These are phyloP conservation scores for Kluyveromyces marxianus DNA, from an alignment of 1,139 yeast genomes.

Conservation along the genomic window DNA sequence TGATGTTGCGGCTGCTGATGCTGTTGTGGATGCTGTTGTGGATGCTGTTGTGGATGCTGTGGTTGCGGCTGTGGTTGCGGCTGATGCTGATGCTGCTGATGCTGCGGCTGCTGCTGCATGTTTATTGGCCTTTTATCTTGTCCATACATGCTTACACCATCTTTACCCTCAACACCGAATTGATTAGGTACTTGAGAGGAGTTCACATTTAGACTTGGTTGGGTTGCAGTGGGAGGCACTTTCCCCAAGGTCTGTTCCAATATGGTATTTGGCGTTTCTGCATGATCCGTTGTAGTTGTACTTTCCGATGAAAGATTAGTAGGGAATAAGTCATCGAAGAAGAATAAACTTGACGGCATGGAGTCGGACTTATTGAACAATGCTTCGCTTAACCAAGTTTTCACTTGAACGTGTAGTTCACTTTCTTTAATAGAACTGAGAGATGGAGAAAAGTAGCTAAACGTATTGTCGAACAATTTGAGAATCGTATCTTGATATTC, in stretches of 20 bases:
- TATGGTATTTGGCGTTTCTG: neutral
- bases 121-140: too few relatives aligned
- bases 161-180: too few relatives aligned
- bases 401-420: slow-evolving; percentile 23
- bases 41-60: too few relatives aligned
- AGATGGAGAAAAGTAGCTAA: slow-evolving; percentile 19
- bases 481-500: slow-evolving; percentile 11
- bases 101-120: too few relatives aligned
- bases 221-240: neutral
- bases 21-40: too few relatives aligned
- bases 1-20: too few relatives aligned
- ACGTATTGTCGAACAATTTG: slow-evolving; percentile 18
- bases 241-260: neutral
- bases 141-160: too few relatives aligned
- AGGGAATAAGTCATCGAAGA: slow-evolving; percentile 1
- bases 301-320: neutral
- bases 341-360: neutral
- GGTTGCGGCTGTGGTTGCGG: too few relatives aligned
- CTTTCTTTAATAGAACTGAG: slow-evolving; percentile 21
- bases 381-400: slow-evolving; percentile 18
- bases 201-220: neutral
- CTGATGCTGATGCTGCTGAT: too few relatives aligned
- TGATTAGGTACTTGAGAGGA: too few relatives aligned
- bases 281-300: neutral
- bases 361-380: neutral